A percentile compares a stretch with the other conserved stretches of the same genome.
Conservation (phyloP, 2,329 filamentous ascomycete species). For the Penicillium sp. region DNA sequence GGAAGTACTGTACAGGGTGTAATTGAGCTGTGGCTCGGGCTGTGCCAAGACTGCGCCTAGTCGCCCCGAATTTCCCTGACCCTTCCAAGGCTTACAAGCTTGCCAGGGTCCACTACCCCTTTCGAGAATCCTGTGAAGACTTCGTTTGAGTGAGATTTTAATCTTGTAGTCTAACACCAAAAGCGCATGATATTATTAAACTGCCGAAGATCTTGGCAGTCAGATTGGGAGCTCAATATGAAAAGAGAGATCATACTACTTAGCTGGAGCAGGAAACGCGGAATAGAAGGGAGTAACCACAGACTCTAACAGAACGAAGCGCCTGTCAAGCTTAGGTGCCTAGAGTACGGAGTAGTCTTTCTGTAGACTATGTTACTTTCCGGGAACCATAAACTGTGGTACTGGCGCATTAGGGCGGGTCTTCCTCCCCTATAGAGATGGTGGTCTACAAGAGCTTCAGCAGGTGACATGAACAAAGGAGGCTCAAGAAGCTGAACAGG, state of each 20-base stretch:
- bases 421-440: not conserved
- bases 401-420: not conserved
- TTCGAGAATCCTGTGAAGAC: not conserved
- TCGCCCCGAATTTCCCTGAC: not conserved
- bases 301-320: not conserved
- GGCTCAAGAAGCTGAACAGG: not conserved
- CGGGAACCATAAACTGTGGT: too few relatives aligned
- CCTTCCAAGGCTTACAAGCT: constrained; percentile 2
- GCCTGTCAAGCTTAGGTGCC: not conserved
- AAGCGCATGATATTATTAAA: not conserved
- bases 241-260: not conserved
- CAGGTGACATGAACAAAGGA: not conserved
- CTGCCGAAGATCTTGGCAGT: not conserved
- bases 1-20: not conserved
- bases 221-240: not conserved
- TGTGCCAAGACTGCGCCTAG: constrained; percentile 7
- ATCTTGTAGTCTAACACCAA: not conserved
- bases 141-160: not conserved
- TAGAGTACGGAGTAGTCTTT: not conserved
- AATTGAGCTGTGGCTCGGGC: constrained; percentile 3
- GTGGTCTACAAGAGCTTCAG: not conserved
- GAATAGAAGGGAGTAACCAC: not conserved
- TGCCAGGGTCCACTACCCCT: constrained; percentile 4
- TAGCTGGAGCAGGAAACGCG: not conserved
- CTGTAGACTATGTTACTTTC: too few relatives aligned